Evolutionary conservation across 1,284 basidiomycete genomes (phyloP), one percentile per base, ranked within the genome.

Genomic region (Apiotrichum veenhuisii): DNA sequence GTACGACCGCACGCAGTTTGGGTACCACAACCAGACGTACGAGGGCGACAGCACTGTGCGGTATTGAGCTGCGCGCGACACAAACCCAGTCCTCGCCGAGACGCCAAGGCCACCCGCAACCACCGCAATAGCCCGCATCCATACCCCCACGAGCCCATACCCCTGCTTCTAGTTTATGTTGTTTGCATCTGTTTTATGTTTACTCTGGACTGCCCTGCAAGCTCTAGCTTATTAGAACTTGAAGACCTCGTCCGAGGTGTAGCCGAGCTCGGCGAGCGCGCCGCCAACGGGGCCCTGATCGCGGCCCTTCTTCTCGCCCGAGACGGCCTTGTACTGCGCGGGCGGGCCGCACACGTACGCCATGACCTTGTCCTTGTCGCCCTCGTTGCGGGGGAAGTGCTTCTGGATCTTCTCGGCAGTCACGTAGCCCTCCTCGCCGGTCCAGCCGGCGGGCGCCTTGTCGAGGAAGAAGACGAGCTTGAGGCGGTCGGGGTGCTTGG

Each of bases 341-440:
- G 92, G 91, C n/a, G 92, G 91, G 83, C 89, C 92, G 71, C 94
- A 97, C 34, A 97, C 80, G 73, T 93, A 91, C 52, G 95, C 80
- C 80, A 92, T 93, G 70, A 91, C 81, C 79, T 92, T 94, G 59
- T 89, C 81, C 79, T 92, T 94, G 59, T 89, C 84, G 7, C 83
- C 85, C 47, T 86, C 76, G 20, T n/a, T 41, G 41, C 63, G 60
- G 18, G 91, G 79, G 23, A 87, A 81, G 73, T 91, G 80, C 69
- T 88, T 79, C 78, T 85, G 82, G 66, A 96, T 79, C 48, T 91
- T 70, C 34, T 89, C 85, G 53, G 81, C 77, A 81, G 74, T 91
- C 18, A 48, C 41, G 17, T 27, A 76, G 41, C 67, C 64, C 26
- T 61, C 75, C 73, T 71, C 69, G 81, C 88, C 89, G 54, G 80